Base-by-base conservation (phyloP, 2,329 filamentous ascomycete species). In the Colletotrichum kahawae region DNA sequence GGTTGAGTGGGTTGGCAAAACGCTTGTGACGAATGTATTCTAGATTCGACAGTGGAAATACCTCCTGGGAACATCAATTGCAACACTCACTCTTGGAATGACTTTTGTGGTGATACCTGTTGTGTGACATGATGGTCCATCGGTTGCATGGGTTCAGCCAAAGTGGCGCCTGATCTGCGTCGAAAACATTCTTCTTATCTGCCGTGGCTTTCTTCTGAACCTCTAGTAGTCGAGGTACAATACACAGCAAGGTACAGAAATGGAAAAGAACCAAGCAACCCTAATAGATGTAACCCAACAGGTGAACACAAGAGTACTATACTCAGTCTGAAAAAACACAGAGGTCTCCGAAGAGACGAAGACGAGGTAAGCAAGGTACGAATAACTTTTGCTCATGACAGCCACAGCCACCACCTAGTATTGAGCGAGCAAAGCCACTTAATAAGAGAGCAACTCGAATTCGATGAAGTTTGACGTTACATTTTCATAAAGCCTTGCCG, bases 21-120 rank as follows among this genome's bases (percentile, higher is more conserved):
- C 43, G 59, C 27, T 36, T 33, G 72, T 34, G 69, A 73, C 70
- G 57, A 73, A 65, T 68, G 63, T 75, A 73, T 59, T 68, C 16
- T 68, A 75, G 31, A 75, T 36, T 51, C 64, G 65, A 57, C 34
- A 63, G 63, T 27, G 36, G 29, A 59, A 38, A 63, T 14, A 48
- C 12, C 43, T 59, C 33, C n/a, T 51, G 63, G 57, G 64, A 67
- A 27, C 43, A 36, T 29, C 12, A 57, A 12, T 24, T 38, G 54
- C 27, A 29, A 63, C 48, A 18, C 48, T n/a, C 29, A n/a, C 24
- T 56, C 12, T 63, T 48, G n/a, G 18, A 57, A 38, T n/a, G 5
- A n/a, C 13, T 18, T 51, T 36, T 16, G 34, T 59, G 10, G 29
- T 29, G 4, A 31, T 10, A 51, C 43, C 13, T 21, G n/a, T 12